Conservation (phyloP, 345 rosid genomes). For the Linum tenue region DNA sequence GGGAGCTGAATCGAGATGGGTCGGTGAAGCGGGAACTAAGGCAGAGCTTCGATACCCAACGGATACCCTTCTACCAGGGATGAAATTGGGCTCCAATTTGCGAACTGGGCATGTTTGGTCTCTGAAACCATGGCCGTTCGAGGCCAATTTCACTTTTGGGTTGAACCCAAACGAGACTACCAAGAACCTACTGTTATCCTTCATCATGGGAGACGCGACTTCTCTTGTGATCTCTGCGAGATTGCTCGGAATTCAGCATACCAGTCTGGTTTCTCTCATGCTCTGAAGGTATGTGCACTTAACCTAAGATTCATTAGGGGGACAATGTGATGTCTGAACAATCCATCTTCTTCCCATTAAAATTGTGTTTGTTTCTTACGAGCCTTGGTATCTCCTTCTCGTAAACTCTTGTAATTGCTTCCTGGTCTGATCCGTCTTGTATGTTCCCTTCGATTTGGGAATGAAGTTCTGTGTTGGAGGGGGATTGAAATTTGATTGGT, state of each 20-base stretch:
- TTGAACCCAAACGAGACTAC: slow-evolving; percentile 18
- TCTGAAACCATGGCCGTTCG: slow-evolving; percentile 21
- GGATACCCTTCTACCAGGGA: slow-evolving; percentile 25
- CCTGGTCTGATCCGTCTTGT: too few species aligned
- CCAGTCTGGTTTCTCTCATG: neutral
- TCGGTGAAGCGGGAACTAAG: slow-evolving; percentile 10
- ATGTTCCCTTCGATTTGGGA: too few species aligned
- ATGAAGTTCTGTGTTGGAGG: too few species aligned
- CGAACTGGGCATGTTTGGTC: slow-evolving; percentile 25
- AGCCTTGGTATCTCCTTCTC: too few species aligned
- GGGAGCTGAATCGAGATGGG: slow-evolving; percentile 23
- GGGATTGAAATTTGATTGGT: too few species aligned
- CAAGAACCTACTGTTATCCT: slow-evolving; percentile 10
- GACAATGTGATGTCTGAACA: too few species aligned
- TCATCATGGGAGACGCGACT: too few species aligned
- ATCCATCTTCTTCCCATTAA: too few species aligned
- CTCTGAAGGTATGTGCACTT: neutral
- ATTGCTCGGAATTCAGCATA: neutral
- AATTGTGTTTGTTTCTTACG: too few species aligned
- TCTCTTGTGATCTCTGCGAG: neutral
- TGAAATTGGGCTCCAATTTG: slow-evolving; percentile 36
- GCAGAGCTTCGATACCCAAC: slow-evolving; percentile 15
- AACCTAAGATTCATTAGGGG: too few species aligned
- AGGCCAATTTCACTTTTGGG: slow-evolving; percentile 9
- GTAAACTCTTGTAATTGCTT: too few species aligned